Base-by-base conservation (phyloP, 768 basidiomycete species). In the Suillus discolor region DNA sequence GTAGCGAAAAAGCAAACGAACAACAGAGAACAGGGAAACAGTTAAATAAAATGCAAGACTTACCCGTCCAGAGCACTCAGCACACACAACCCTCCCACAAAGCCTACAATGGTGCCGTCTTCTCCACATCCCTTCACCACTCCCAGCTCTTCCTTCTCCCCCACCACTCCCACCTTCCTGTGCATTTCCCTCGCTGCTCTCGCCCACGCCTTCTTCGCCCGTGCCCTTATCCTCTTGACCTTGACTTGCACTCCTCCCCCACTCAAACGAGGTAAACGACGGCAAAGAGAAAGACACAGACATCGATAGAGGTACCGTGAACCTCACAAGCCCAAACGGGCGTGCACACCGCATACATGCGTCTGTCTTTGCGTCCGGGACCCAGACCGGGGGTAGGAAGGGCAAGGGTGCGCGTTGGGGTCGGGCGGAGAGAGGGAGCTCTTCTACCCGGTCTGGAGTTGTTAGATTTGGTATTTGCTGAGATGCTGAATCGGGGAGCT, bases 351-450 rank as follows among this genome's bases (percentile, higher is more conserved):
- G 82, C 94, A 94, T 95, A 73, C 96, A 97, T 25, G 83, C 81
- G 62, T 86, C 85, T n/a, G 92, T 89, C 75, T 85, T 92, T 66
- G 87, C 85, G 72, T 97, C 94, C 0, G 96, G 94, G 38, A 96
- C 89, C 96, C 96, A 97, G 31, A 97, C 86, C 0, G 96, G 91
- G 6, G 96, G 95, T 1, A 94, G 87, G 80, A 94, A 97, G 75
- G 92, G 73, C 49, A 77, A 38, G 23, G 68, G 66, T 38, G 75
- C 77, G 23, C 75, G 75, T 55, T 70, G 73, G n/a, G 55, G 65
- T 20, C 66, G 69, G n/a, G 59, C n/a, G 4, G 45, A 60, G 1
- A 28, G 9, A 20, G 6, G 41, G 6, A 38, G 36, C 41, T 41
- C 41, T 28, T 60, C 25, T 12, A 31, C 3, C 18, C 3, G 25